A percentile compares a stretch with the other conserved stretches of the same genome.
Conservation (phyloP, 768 basidiomycete genomes). For the Phaeolepiota aurea region DNA sequence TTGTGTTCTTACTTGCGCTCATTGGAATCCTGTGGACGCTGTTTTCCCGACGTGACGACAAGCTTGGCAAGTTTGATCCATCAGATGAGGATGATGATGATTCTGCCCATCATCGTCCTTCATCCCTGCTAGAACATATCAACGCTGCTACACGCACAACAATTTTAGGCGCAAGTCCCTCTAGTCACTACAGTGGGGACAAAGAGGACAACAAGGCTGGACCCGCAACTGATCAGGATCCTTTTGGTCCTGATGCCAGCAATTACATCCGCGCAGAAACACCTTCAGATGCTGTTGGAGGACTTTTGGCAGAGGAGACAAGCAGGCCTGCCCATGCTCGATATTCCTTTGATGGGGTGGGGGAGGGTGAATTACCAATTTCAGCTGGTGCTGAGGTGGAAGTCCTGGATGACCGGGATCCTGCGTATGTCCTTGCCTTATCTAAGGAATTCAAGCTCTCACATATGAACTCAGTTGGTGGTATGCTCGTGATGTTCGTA, state of each 20-base stretch:
- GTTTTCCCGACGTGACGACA: slow-evolving; percentile 76
- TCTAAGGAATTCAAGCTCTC: too few species aligned
- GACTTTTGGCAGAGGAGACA: slow-evolving; percentile 53
- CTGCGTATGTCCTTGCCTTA: slow-evolving; percentile 75
- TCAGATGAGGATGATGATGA: slow-evolving; percentile 69
- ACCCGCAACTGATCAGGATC: slow-evolving; percentile 35
- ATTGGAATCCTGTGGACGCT: slow-evolving; percentile 86
- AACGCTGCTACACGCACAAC: slow-evolving; percentile 84
- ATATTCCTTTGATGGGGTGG: slow-evolving; percentile 74
- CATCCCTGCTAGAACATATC: slow-evolving; percentile 84
- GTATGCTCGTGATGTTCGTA: slow-evolving; percentile 78
- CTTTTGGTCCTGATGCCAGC: slow-evolving; percentile 66
- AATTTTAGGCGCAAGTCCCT: slow-evolving; percentile 53
- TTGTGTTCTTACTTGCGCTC: slow-evolving; percentile 81
- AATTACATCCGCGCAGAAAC: slow-evolving; percentile 78
- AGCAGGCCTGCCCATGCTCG: slow-evolving; percentile 73
- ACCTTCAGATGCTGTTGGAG: slow-evolving; percentile 66
- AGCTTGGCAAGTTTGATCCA: slow-evolving; percentile 50
- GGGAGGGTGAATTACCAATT: slow-evolving; percentile 71
- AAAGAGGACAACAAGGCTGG: slow-evolving; percentile 47
- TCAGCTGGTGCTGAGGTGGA: slow-evolving; percentile 64
- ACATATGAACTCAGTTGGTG: slow-evolving; percentile 92
- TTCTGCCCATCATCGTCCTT: slow-evolving; percentile 72
- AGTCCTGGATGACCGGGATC: slow-evolving; percentile 73
- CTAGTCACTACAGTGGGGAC: slow-evolving; percentile 31